Evolutionary conservation across 2,329 filamentous ascomycete species (phyloP).

Genomic region (Cladophialophora immunda): DNA sequence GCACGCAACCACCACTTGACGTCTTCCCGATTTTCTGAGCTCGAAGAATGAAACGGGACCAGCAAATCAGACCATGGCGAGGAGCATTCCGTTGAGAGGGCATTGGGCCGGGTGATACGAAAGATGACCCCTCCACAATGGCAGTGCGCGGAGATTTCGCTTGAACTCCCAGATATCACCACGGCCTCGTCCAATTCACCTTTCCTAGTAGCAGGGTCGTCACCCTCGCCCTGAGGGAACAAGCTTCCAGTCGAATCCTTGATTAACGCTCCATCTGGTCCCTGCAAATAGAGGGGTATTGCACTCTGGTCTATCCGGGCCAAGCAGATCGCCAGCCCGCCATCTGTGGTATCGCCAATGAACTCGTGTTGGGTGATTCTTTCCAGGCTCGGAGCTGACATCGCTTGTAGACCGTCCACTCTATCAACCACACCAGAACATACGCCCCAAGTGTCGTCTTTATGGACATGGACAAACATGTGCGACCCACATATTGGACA

Average conservation of each 20-base stretch:
- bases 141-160: conserved; percentile 46
- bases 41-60: conserved; percentile 55
- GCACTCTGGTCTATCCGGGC: conserved; percentile 45
- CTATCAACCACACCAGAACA: conserved; percentile 37
- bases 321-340: conserved; percentile 36
- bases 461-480: conserved; percentile 45
- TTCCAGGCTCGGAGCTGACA: conserved; percentile 35
- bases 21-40: conserved; percentile 56
- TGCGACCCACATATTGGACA: conserved; percentile 37
- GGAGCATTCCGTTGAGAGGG: conserved; percentile 53
- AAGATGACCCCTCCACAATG: conserved; percentile 62
- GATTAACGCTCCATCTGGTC: conserved; percentile 5
- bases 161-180: not conserved
- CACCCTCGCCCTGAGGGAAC: not conserved
- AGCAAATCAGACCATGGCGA: conserved; percentile 65
- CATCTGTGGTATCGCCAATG: conserved; percentile 40
- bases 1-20: conserved; percentile 69
- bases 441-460: conserved; percentile 41
- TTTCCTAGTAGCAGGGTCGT: not conserved
- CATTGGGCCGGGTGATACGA: conserved; percentile 64
- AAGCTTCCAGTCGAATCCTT: not conserved
- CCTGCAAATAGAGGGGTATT: conserved; percentile 34
- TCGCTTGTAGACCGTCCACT: conserved; percentile 30
- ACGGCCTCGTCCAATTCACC: not conserved
- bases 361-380: conserved; percentile 39